A percentile compares a stretch with the other conserved stretches of the same genome.
These are phyloP conservation scores for Vigna nakashimae DNA, from an alignment of 306 rosid species.

Conservation along the genomic window DNA sequence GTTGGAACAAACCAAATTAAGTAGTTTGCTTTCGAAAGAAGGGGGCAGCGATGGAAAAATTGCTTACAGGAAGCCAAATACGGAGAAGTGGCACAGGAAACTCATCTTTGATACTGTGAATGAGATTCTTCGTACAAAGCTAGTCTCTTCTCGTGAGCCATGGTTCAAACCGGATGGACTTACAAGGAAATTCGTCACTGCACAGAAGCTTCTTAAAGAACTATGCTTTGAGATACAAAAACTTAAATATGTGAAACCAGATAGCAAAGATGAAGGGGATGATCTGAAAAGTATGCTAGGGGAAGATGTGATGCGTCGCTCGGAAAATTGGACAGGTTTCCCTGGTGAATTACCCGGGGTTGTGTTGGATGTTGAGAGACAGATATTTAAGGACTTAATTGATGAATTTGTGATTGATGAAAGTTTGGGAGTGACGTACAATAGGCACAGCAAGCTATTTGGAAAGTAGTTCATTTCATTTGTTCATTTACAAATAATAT, in stretches of 20 bases:
- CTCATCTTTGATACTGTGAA: conserved; percentile 78
- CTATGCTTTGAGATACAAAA: conserved; percentile 65
- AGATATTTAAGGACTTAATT: conserved; percentile 73
- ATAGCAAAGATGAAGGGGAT: conserved; percentile 59
- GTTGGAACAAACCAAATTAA: conserved; percentile 77
- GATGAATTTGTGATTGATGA: conserved; percentile 67
- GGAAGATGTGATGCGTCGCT: conserved; percentile 58
- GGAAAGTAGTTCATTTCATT: conserved; percentile 44
- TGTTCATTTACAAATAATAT: neutral
- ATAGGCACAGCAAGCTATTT: conserved; percentile 64
- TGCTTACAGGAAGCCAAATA: conserved; percentile 43
- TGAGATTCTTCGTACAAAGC: conserved; percentile 61
- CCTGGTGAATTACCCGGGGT: conserved; percentile 52
- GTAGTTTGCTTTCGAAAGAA: conserved; percentile 58
- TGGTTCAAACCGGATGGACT: conserved; percentile 60
- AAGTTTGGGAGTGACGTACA: conserved; percentile 52
- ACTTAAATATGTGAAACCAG: conserved; percentile 55
- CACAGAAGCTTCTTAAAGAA: conserved; percentile 78
- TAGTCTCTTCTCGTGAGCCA: conserved; percentile 54
- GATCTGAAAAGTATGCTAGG: conserved; percentile 53
- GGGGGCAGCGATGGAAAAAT: conserved; percentile 42
- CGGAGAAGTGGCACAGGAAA: conserved; percentile 61
- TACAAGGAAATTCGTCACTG: conserved; percentile 53
- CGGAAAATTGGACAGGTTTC: conserved; percentile 65
- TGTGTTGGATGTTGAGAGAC: conserved; percentile 70